Conservation (phyloP, 306 rosid species). For the Prunus mongolica region DNA sequence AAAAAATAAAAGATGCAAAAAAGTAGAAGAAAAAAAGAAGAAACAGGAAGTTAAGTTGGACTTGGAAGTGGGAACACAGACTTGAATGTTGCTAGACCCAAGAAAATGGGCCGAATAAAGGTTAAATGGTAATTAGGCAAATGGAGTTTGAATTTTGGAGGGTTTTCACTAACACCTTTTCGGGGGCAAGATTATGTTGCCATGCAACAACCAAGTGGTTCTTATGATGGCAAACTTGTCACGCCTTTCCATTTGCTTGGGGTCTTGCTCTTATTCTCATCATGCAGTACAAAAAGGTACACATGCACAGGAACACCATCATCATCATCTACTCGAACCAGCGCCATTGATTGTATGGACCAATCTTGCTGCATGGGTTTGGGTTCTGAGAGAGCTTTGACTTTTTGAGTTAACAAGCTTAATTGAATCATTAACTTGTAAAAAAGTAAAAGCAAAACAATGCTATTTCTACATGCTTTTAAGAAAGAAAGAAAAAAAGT, state of each 20-base stretch:
- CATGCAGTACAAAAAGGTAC: conserved; percentile 44
- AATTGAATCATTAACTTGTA: conserved; percentile 20
- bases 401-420: conserved; percentile 38
- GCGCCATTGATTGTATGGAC: conserved; percentile 49
- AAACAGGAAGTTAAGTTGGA: neutral
- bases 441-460: neutral
- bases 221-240: conserved; percentile 52
- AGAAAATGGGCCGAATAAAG: neutral
- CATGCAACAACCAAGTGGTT: conserved; percentile 52
- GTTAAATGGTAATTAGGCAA: neutral
- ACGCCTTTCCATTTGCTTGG: conserved; percentile 42
- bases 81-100: conserved; percentile 18
- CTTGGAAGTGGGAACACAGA: conserved; percentile 23
- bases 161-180: conserved; percentile 2
- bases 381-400: conserved; percentile 16
- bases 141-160: neutral
- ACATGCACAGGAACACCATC: conserved; percentile 26
- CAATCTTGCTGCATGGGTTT: conserved; percentile 29
- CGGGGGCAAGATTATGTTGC: conserved; percentile 30
- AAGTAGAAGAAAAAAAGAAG: neutral
- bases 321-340: conserved; percentile 19
- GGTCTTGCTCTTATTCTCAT: conserved; percentile 28
- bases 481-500: neutral
- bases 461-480: neutral
- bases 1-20: neutral